Evolutionary conservation across 306 rosid genomes (phyloP).

Genomic region (Gastrolobium bilobum): DNA sequence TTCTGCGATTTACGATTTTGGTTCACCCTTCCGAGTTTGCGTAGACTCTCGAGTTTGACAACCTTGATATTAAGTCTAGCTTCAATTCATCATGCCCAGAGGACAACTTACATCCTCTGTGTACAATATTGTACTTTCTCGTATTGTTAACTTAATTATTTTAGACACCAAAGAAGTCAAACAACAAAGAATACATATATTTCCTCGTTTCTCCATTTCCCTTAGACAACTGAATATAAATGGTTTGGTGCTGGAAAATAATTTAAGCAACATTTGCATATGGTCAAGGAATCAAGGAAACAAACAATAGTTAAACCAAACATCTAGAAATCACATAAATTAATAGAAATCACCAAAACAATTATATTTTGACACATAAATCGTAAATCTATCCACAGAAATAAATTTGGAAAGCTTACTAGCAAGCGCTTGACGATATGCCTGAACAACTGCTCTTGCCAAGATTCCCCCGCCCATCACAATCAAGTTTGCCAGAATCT

Average conservation of each 20-base stretch:
- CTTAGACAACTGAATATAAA: neutral
- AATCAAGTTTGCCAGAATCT: slow-evolving; percentile 80
- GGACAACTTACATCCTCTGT: no score
- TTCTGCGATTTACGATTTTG: no score
- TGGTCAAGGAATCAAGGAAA: neutral
- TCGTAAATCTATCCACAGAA: slow-evolving; percentile 13
- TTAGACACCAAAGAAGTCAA: neutral
- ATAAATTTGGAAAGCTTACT: slow-evolving; percentile 60
- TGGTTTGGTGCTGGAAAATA: neutral
- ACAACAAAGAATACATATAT: neutral
- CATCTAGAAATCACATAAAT: neutral
- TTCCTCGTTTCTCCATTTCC: neutral
- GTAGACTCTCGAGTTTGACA: no score
- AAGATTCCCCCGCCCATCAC: slow-evolving; percentile 85
- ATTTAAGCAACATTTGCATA: neutral
- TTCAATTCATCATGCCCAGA: no score
- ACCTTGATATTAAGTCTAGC: no score
- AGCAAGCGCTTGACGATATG: slow-evolving; percentile 86
- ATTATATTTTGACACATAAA: neutral
- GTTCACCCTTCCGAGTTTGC: no score
- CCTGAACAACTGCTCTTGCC: slow-evolving; percentile 83
- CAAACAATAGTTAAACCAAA: neutral
- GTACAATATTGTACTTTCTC: no score
- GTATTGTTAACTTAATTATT: no score
- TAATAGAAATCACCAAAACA: slow-evolving; percentile 4